Base-by-base conservation (phyloP, 169 alveolate species). In the Babesia ovis region DNA sequence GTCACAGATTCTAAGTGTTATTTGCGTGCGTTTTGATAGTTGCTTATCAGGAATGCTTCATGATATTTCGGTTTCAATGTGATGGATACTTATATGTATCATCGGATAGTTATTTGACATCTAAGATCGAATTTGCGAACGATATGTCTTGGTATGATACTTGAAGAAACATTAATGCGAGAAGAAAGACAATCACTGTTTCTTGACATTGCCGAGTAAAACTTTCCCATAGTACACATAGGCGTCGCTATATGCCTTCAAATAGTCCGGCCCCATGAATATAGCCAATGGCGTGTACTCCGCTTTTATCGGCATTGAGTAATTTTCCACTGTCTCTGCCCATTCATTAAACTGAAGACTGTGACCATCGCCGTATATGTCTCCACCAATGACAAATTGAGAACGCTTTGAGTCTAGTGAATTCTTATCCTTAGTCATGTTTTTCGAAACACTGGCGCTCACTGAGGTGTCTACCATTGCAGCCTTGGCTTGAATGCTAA, bases 261-360 rank as follows among this genome's bases (percentile, higher is more conserved):
- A 5, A 9, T 42, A 68, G 0, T 45, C 29, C 41, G 23, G 59
- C 14, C 43, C 70, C 29, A 81, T n/a, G 27, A 81, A 61, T 0
- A 55, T 50, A 8, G 73, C 45, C 20, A 81, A 27, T 14, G 89
- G 89, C 3, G 83, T 70, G 46, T 46, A 64, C 41, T 70, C 84
- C 4, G 84, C 84, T 53, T 64, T 81, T 1, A 81, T 64, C 4
- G 89, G 89, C 89, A 81, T 81, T 35, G 89, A 32, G 29, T 34
- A 59, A 2, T 71, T 27, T n/a, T 85, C 12, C 29, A 81, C 84
- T 22, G 89, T 29, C 20, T 22, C 82, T 2, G 89, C 72, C 89
- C 89, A 81, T 4, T 59, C 74, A 23, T 31, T 39, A 50, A 81
- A 81, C 6, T 34, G 22, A 2, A 81, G 45, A 46, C 31, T 29